These are phyloP conservation scores for Corynascus novoguineensis DNA, from an alignment of 495 filamentous ascomycete species.

Conservation along the genomic window DNA sequence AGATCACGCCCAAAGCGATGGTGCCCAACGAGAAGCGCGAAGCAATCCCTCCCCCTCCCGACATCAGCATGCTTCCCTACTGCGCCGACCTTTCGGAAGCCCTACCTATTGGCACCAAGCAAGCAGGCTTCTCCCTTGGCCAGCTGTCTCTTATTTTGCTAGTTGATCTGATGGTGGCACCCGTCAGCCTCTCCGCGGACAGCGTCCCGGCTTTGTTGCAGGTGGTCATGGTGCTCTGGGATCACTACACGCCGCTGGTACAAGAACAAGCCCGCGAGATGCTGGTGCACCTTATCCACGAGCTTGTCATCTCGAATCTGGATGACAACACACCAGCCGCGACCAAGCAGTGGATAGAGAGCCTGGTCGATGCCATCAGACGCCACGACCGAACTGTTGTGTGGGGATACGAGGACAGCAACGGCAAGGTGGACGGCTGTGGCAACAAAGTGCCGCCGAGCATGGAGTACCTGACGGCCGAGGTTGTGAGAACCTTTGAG, in stretches of 20 bases:
- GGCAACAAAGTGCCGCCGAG: constrained; percentile 76
- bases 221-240: constrained; percentile 90
- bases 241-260: constrained; percentile 90
- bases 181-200: constrained; percentile 68
- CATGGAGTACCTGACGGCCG: constrained; percentile 75
- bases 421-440: constrained; percentile 64
- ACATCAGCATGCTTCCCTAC: constrained; percentile 72
- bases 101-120: constrained; percentile 82
- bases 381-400: constrained; percentile 77
- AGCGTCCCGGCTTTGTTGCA: constrained; percentile 82
- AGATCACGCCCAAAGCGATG: constrained; percentile 87
- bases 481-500: constrained; percentile 80
- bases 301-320: constrained; percentile 85
- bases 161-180: constrained; percentile 92
- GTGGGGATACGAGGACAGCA: constrained; percentile 92
- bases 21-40: constrained; percentile 76
- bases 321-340: constrained; percentile 62
- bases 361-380: constrained; percentile 85
- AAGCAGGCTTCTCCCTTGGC: constrained; percentile 82
- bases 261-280: constrained; percentile 96
- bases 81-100: constrained; percentile 76
- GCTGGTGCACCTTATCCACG: constrained; percentile 96
- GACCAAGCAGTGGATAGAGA: constrained; percentile 71
- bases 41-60: constrained; percentile 62
- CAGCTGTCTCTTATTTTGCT: constrained; percentile 90